phyloP scores from a whole-genome alignment of 345 rosid species.

The Rhodamnia rubescens region DNA sequence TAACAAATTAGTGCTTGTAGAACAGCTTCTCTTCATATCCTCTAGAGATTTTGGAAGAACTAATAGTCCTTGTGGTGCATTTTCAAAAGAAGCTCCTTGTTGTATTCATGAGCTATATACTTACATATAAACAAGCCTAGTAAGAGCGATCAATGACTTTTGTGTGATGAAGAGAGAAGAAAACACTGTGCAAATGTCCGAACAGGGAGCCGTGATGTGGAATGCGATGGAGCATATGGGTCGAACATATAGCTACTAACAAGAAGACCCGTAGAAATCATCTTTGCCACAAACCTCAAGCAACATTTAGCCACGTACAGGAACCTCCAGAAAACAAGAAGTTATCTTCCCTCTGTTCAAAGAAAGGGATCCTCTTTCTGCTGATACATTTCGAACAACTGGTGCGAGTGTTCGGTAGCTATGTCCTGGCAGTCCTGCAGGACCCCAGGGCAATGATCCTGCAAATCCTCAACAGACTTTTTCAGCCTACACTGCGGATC shows the following conservation, averaged over 20 bases:
- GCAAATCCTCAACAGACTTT: constrained; percentile 13
- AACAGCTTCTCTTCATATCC: background rate
- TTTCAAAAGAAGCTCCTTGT: background rate
- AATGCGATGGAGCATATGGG: background rate
- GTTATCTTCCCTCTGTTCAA: background rate
- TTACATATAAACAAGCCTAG: background rate
- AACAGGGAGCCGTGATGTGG: background rate
- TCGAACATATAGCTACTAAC: background rate
- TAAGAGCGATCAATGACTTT: background rate
- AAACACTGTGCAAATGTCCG: background rate
- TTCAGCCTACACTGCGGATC: constrained; percentile 11
- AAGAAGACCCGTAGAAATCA: background rate
- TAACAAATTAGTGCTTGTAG: background rate
- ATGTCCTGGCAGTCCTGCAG: constrained; percentile 13
- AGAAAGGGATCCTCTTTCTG: constrained; percentile 9
- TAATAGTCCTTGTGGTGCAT: background rate
- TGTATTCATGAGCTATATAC: background rate
- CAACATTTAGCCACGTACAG: background rate
- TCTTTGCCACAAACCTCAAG: background rate
- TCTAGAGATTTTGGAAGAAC: background rate
- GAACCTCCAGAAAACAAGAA: background rate
- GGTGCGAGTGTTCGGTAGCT: background rate
- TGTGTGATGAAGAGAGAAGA: background rate
- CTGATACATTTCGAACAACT: constrained; percentile 18
- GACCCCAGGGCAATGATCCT: background rate